A percentile compares a stretch with the other conserved stretches of the same genome.
Conservation (phyloP, 2,329 filamentous ascomycete species). For the Fusarium chuoi region DNA sequence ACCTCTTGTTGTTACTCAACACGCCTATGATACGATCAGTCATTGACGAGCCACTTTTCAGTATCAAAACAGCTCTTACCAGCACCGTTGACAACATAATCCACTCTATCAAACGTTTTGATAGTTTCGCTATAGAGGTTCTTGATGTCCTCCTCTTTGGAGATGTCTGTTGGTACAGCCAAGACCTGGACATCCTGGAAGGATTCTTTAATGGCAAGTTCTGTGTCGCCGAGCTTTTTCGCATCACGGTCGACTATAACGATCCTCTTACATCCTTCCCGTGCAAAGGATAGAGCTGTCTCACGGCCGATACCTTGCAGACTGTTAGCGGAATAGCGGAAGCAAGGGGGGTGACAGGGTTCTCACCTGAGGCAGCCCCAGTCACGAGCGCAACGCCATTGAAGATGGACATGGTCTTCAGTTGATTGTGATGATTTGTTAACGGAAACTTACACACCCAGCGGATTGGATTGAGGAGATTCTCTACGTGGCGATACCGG, state of each 20-base stretch:
- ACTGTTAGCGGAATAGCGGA: background rate
- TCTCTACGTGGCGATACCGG: background rate
- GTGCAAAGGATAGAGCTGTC: slow-evolving; percentile 9
- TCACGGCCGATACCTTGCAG: slow-evolving; percentile 3
- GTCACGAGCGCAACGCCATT: slow-evolving; percentile 19
- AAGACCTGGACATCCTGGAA: background rate
- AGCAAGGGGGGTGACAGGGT: too few relatives aligned
- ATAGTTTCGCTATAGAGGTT: background rate
- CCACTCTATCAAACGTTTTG: background rate
- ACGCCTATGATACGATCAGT: background rate
- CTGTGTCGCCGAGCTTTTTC: background rate
- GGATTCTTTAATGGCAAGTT: background rate
- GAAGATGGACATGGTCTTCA: slow-evolving; percentile 2
- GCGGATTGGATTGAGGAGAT: too few relatives aligned
- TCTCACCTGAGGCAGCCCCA: slow-evolving; percentile 16
- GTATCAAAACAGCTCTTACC: background rate
- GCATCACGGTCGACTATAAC: slow-evolving; percentile 6
- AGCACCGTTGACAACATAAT: slow-evolving; percentile 19
- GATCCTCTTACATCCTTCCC: background rate
- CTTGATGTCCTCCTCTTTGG: slow-evolving; percentile 1
- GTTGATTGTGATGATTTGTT: fast-evolving
- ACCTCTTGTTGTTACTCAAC: slow-evolving; percentile 13
- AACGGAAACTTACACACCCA: fast-evolving
- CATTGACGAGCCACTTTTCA: background rate
- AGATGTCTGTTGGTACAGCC: slow-evolving; percentile 8